Evolutionary conservation across 495 filamentous ascomycete species (phyloP).

Genomic region (Trichoderma orchidacearum): DNA sequence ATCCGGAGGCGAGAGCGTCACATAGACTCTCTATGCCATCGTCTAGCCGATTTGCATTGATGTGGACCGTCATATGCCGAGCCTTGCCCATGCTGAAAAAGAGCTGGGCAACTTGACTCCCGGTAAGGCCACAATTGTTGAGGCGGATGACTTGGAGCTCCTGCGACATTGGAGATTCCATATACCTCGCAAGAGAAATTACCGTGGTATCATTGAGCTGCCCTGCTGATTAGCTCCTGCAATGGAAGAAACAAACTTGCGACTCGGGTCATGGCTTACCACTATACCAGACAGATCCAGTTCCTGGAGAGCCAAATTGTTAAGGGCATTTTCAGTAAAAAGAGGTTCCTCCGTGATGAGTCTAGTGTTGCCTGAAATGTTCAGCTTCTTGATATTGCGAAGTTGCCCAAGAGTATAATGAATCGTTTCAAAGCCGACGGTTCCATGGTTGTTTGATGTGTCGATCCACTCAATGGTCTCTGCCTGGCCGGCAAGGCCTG

Average conservation of each 20-base stretch:
- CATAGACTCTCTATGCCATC: constrained; percentile 55
- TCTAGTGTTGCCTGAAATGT: constrained; percentile 48
- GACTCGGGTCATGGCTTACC: constrained; percentile 24
- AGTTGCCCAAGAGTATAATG: constrained; percentile 7
- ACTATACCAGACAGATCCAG: constrained; percentile 50
- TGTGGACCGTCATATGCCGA: constrained; percentile 59
- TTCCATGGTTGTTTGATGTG: constrained; percentile 50
- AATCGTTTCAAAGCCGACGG: constrained; percentile 45
- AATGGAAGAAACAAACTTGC: background rate
- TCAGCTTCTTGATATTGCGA: constrained; percentile 54
- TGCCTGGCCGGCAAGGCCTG: constrained; percentile 49
- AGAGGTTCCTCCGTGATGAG: constrained; percentile 51
- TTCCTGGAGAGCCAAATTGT: constrained; percentile 60
- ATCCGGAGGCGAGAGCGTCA: constrained; percentile 46
- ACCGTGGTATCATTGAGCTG: constrained; percentile 40
- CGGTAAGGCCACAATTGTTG: constrained; percentile 69
- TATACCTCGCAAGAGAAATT: constrained; percentile 48
- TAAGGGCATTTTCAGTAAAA: constrained; percentile 49
- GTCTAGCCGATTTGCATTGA: constrained; percentile 74
- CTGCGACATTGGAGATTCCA: constrained; percentile 48
- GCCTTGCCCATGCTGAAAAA: constrained; percentile 56
- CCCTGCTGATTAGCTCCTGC: background rate
- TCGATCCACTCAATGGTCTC: constrained; percentile 63
- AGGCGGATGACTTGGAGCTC: constrained; percentile 56
- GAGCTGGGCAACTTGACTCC: constrained; percentile 62